Evolutionary conservation across 2,329 filamentous ascomycete species (phyloP).

Genomic region (Chaetomium globosum): DNA sequence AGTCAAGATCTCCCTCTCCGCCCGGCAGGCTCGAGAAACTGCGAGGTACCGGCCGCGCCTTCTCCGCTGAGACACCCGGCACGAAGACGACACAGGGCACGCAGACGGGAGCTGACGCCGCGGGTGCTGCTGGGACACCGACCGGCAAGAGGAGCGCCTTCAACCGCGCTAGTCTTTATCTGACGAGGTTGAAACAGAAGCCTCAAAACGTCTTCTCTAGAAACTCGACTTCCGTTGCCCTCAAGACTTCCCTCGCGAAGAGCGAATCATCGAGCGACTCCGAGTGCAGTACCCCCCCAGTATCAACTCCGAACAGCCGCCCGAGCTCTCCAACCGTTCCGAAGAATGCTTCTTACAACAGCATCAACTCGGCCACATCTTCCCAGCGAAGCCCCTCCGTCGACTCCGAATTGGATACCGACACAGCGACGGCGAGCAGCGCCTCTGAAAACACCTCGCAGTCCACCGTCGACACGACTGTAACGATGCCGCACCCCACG

Average conservation of each 20-base stretch:
- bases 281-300: slow-evolving; percentile 46
- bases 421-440: slow-evolving; percentile 37
- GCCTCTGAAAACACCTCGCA: slow-evolving; percentile 41
- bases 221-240: slow-evolving; percentile 38
- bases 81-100: slow-evolving; percentile 29
- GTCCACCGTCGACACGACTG: slow-evolving; percentile 50
- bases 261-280: slow-evolving; percentile 32
- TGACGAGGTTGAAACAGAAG: slow-evolving; percentile 56
- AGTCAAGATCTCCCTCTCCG: slow-evolving; percentile 55
- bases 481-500: slow-evolving; percentile 48
- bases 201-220: slow-evolving; percentile 49
- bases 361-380: slow-evolving; percentile 29
- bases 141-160: slow-evolving; percentile 46
- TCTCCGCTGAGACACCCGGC: slow-evolving; percentile 29
- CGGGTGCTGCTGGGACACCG: slow-evolving; percentile 23
- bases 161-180: slow-evolving; percentile 51
- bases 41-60: slow-evolving; percentile 31
- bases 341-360: slow-evolving; percentile 32
- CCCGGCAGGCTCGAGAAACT: slow-evolving; percentile 40
- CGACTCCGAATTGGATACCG: slow-evolving; percentile 31
- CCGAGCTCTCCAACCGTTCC: slow-evolving; percentile 34
- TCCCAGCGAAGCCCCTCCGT: slow-evolving; percentile 37
- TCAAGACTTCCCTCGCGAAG: slow-evolving; percentile 31
- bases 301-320: slow-evolving; percentile 46
- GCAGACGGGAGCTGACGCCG: slow-evolving; percentile 40